These are phyloP conservation scores for Dryadomyces quercus-mongolicae DNA, from an alignment of 2,329 filamentous ascomycete species.

Conservation along the genomic window DNA sequence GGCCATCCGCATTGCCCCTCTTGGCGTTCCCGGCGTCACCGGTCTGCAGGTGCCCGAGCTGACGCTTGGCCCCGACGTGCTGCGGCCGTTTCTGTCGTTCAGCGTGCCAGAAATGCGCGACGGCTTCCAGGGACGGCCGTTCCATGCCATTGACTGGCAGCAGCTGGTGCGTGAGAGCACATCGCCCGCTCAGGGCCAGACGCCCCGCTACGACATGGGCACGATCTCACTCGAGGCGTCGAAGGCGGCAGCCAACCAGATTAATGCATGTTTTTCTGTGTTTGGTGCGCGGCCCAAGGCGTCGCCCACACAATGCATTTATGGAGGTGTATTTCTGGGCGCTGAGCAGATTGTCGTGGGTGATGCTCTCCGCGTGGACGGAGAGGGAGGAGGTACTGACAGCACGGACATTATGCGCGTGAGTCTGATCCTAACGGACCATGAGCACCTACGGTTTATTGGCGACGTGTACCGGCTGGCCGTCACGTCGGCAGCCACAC, in stretches of 20 bases:
- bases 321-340: constrained; percentile 22
- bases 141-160: constrained; percentile 19
- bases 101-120: constrained; percentile 20
- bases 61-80: constrained; percentile 14
- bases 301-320: constrained; percentile 12
- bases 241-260: constrained; percentile 23
- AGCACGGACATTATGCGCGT: constrained; percentile 19
- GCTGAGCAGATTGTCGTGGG: constrained; percentile 22
- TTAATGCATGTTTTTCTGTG: constrained; percentile 22
- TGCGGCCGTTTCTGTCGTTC: constrained; percentile 26
- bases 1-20: constrained; percentile 15
- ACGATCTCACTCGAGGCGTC: constrained; percentile 22
- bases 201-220: constrained; percentile 2
- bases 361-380: constrained; percentile 21
- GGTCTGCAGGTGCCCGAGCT: constrained; percentile 6
- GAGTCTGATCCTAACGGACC: constrained; percentile 14
- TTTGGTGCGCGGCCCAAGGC: constrained; percentile 17
- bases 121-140: constrained; percentile 15
- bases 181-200: not conserved
- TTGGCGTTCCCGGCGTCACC: constrained; percentile 15
- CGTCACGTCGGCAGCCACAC: constrained; percentile 1
- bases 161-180: constrained; percentile 6
- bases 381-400: not conserved
- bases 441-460: constrained; percentile 14
- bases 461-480: constrained; percentile 18